Evolutionary conservation across 2,329 filamentous ascomycete genomes (phyloP).

Genomic region (Rhytidhysteron rufulum): DNA sequence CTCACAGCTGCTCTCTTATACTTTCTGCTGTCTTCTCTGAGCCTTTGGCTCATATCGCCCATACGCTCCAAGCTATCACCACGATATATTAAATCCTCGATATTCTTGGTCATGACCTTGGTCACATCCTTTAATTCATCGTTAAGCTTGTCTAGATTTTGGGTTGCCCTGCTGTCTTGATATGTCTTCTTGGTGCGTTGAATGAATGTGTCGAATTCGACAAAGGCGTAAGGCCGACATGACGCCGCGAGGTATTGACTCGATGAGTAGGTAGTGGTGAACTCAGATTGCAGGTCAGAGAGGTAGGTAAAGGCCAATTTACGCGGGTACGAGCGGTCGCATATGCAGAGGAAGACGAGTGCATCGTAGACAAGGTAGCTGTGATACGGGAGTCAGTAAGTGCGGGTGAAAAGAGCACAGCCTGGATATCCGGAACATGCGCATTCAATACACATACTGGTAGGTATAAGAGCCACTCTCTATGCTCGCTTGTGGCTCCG

Average conservation of each 20-base stretch:
- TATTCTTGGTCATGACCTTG: slow-evolving; percentile 99
- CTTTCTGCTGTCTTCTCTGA: slow-evolving; percentile 91
- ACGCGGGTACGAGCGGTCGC: slow-evolving; percentile 89
- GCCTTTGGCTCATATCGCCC: slow-evolving; percentile 84
- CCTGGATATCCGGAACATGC: too few relatives aligned
- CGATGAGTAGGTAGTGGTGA: slow-evolving; percentile 76
- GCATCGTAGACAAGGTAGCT: slow-evolving; percentile 82
- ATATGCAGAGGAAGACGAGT: slow-evolving; percentile 90
- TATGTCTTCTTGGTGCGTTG: slow-evolving; percentile 89
- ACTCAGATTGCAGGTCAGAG: slow-evolving; percentile 84
- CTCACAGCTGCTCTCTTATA: slow-evolving; percentile 87
- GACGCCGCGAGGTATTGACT: slow-evolving; percentile 68
- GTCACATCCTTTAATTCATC: slow-evolving; percentile 97
- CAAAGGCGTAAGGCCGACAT: slow-evolving; percentile 90
- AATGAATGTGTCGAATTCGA: slow-evolving; percentile 98
- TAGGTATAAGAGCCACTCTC: slow-evolving; percentile 79
- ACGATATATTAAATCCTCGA: slow-evolving; percentile 92
- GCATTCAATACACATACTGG: slow-evolving; percentile 78
- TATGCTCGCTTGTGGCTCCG: slow-evolving; percentile 87
- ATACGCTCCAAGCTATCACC: slow-evolving; percentile 94
- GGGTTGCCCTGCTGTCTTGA: slow-evolving; percentile 82
- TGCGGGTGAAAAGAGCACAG: not conserved
- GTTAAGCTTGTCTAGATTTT: slow-evolving; percentile 93
- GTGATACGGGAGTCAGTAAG: too few relatives aligned
- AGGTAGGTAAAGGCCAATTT: slow-evolving; percentile 99